Conservation (phyloP, 495 filamentous ascomycete genomes). For the Tetracladium setigerum region DNA sequence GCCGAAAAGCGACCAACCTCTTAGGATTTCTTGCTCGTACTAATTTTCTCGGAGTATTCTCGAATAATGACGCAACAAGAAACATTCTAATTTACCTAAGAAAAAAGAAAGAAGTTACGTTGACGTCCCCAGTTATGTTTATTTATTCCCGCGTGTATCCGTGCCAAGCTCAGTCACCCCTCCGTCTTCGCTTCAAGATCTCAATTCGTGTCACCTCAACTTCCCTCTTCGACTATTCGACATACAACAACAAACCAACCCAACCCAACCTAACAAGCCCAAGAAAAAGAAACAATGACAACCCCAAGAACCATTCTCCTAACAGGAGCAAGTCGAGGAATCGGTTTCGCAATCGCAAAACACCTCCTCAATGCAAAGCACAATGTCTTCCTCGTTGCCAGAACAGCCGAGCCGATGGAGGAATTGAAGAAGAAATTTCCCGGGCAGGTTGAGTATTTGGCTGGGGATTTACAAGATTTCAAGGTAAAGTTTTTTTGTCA, state of each 20-base stretch:
- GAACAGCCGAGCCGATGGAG: slow-evolving; percentile 58
- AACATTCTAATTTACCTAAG: too few relatives aligned
- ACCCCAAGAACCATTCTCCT: slow-evolving; percentile 54
- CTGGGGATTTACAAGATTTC: slow-evolving; percentile 66
- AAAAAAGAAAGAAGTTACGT: too few relatives aligned
- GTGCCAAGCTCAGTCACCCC: too few relatives aligned
- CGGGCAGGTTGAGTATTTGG: slow-evolving; percentile 60
- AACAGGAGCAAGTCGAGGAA: slow-evolving; percentile 67
- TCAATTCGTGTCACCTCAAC: neutral
- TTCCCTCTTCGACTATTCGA: neutral
- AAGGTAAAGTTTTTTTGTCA: slow-evolving; percentile 26
- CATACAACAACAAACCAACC: too few relatives aligned
- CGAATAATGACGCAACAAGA: too few relatives aligned
- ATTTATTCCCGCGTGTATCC: too few relatives aligned
- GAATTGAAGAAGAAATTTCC: slow-evolving; percentile 56
- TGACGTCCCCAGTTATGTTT: too few relatives aligned
- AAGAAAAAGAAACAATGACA: slow-evolving; percentile 5
- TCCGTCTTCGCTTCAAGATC: too few relatives aligned
- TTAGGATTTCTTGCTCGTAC: too few relatives aligned
- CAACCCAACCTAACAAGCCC: too few relatives aligned
- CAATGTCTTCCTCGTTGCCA: slow-evolving; percentile 70
- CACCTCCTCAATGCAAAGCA: slow-evolving; percentile 60
- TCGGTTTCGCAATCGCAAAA: slow-evolving; percentile 72
- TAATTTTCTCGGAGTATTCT: too few relatives aligned
- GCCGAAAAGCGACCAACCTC: too few relatives aligned